phyloP scores from a whole-genome alignment of 306 rosid species.

The Spatholobus suberectus region DNA sequence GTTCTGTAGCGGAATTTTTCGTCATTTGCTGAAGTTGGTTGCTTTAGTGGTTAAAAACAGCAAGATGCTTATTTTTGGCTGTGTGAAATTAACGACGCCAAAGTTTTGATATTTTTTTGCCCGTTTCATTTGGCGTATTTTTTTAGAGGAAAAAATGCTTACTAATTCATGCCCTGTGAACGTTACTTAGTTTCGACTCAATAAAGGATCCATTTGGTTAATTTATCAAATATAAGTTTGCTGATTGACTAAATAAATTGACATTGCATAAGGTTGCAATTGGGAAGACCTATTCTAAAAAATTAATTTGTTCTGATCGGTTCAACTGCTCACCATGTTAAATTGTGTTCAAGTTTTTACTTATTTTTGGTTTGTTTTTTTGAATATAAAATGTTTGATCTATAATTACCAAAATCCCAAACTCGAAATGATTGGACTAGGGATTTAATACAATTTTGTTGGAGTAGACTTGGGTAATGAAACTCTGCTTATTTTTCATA shows the following conservation, averaged over 20 bases:
- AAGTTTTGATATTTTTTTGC: slow-evolving; percentile 47
- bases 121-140: slow-evolving; percentile 31
- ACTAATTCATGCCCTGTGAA: slow-evolving; percentile 3
- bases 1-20: slow-evolving; percentile 31
- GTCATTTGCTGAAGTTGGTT: slow-evolving; percentile 20
- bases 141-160: slow-evolving; percentile 20
- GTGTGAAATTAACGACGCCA: slow-evolving; percentile 38
- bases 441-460: too few relatives aligned
- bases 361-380: neutral
- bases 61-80: slow-evolving; percentile 19
- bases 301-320: neutral
- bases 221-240: neutral
- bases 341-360: neutral
- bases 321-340: neutral
- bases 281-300: neutral
- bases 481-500: too few relatives aligned
- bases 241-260: neutral
- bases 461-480: too few relatives aligned
- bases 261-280: neutral
- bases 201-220: slow-evolving; percentile 34
- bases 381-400: neutral
- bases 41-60: slow-evolving; percentile 39
- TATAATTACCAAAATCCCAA: neutral
- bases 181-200: slow-evolving; percentile 20
- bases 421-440: too few relatives aligned